phyloP scores from a whole-genome alignment of 495 filamentous ascomycete species.

The Lindgomyces ingoldianus region DNA sequence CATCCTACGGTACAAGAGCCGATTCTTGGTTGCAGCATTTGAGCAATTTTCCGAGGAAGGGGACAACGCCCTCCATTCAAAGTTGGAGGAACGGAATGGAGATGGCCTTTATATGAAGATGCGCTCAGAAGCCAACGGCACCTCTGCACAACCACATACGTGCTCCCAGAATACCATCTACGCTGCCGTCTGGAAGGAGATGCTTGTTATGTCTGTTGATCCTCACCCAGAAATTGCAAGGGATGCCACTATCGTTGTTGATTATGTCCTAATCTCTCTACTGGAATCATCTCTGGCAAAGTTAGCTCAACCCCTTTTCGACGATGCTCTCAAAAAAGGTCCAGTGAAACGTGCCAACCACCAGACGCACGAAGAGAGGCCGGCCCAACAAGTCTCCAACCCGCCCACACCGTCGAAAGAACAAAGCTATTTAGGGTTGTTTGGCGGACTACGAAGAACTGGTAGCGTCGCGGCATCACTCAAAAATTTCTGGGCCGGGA shows the following conservation, averaged over 20 bases:
- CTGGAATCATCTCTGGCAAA: conserved; percentile 73
- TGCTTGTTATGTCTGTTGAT: conserved; percentile 86
- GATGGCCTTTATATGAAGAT: conserved; percentile 34
- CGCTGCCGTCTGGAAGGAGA: conserved; percentile 89
- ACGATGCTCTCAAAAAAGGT: conserved; percentile 66
- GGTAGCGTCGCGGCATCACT: conserved; percentile 72
- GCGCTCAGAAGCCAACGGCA: neutral
- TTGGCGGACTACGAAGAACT: conserved; percentile 59
- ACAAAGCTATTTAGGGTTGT: conserved; percentile 65
- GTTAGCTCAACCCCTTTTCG: conserved; percentile 69
- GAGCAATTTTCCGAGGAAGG: conserved; percentile 88
- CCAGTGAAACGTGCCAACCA: conserved; percentile 15
- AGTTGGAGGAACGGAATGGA: conserved; percentile 22
- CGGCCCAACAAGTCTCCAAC: conserved; percentile 50
- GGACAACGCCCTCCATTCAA: conserved; percentile 2
- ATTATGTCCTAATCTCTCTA: conserved; percentile 76
- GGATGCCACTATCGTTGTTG: conserved; percentile 76
- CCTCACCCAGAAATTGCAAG: conserved; percentile 91
- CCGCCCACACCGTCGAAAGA: conserved; percentile 58
- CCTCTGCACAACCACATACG: conserved; percentile 26
- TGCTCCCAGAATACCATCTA: conserved; percentile 86
- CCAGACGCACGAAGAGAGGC: conserved; percentile 7
- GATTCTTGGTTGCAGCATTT: conserved; percentile 87
- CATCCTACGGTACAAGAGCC: conserved; percentile 84
- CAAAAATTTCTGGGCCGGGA: conserved; percentile 63